A percentile compares a stretch with the other conserved stretches of the same genome.
phyloP scores from a whole-genome alignment of 2,329 filamentous ascomycete species.

The Fusarium piperis region DNA sequence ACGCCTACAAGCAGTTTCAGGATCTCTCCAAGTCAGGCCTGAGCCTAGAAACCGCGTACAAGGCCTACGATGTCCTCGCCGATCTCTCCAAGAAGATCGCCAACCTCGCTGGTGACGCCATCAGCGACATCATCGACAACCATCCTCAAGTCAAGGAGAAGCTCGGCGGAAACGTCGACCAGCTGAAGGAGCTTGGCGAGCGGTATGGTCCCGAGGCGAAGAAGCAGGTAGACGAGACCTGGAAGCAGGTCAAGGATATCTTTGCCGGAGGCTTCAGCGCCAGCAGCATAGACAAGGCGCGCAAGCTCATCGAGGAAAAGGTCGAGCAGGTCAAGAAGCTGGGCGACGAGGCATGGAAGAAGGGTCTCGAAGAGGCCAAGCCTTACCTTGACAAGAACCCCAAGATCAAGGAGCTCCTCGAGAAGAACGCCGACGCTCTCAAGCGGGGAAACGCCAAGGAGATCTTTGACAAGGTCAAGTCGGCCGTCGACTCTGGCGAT shows the following conservation, averaged over 20 bases:
- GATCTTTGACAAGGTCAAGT: constrained; percentile 70
- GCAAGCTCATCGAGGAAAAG: constrained; percentile 75
- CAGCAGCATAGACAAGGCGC: constrained; percentile 62
- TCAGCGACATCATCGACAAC: constrained; percentile 74
- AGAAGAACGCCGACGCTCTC: constrained; percentile 74
- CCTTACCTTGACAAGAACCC: constrained; percentile 80
- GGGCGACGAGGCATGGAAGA: constrained; percentile 77
- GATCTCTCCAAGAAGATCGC: constrained; percentile 69
- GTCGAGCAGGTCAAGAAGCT: constrained; percentile 71
- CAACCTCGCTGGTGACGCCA: constrained; percentile 69
- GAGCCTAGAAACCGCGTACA: constrained; percentile 68
- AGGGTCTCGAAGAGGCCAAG: constrained; percentile 75
- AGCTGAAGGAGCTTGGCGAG: constrained; percentile 75
- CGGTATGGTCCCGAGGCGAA: constrained; percentile 79
- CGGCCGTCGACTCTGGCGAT: constrained; percentile 69
- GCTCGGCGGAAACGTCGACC: constrained; percentile 72
- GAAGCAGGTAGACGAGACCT: constrained; percentile 78
- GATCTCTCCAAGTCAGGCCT: constrained; percentile 67
- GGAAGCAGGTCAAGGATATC: constrained; percentile 72
- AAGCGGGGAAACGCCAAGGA: constrained; percentile 74
- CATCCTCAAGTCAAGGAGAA: constrained; percentile 79
- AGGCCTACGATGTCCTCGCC: constrained; percentile 70
- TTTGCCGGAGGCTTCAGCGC: constrained; percentile 68
- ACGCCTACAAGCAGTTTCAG: constrained; percentile 75
- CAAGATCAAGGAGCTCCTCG: constrained; percentile 76